A percentile compares a stretch with the other conserved stretches of the same genome.
Conservation (phyloP, 2,329 filamentous ascomycete species). For the Ilyonectria destructans region DNA sequence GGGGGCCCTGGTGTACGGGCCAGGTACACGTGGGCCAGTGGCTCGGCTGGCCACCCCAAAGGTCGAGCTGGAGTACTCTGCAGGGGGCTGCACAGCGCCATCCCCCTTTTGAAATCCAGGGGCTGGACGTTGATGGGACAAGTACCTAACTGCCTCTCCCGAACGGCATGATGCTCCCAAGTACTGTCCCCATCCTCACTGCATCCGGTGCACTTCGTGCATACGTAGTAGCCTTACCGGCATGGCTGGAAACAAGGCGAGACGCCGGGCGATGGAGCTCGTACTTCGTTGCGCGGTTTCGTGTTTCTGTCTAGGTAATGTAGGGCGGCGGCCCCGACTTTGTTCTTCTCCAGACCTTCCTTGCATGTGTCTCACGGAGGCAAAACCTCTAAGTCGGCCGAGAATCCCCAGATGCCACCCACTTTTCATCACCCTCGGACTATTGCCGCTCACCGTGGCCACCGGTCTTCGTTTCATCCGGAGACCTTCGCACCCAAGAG, state of each 20-base stretch:
- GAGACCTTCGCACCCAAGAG: neutral
- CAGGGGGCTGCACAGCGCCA: conserved; percentile 38
- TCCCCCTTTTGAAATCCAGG: conserved; percentile 42
- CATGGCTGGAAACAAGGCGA: conserved; percentile 1
- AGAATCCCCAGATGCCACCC: conserved; percentile 18
- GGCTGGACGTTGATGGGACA: conserved; percentile 34
- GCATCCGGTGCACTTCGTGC: conserved; percentile 3
- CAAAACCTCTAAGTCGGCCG: conserved; percentile 15
- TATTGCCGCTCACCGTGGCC: conserved; percentile 2
- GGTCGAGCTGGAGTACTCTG: conserved; percentile 34
- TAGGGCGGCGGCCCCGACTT: conserved; percentile 27
- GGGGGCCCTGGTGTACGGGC: conserved; percentile 24
- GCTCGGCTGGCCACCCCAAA: neutral
- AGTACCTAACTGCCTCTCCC: conserved; percentile 17
- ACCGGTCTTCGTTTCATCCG: neutral
- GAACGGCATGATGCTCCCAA: conserved; percentile 18
- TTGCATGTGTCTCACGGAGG: conserved; percentile 38
- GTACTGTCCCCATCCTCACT: neutral
- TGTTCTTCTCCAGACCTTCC: conserved; percentile 38
- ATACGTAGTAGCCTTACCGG: neutral
- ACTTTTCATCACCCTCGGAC: neutral
- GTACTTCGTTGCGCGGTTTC: conserved; percentile 20
- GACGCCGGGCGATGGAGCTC: conserved; percentile 4
- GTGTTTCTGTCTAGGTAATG: conserved; percentile 11
- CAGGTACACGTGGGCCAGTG: conserved; percentile 29